Percentiles rank a stretch among this genome's conserved stretches.
Conservation (phyloP, 306 rosid species). For the Ormosia emarginata region DNA sequence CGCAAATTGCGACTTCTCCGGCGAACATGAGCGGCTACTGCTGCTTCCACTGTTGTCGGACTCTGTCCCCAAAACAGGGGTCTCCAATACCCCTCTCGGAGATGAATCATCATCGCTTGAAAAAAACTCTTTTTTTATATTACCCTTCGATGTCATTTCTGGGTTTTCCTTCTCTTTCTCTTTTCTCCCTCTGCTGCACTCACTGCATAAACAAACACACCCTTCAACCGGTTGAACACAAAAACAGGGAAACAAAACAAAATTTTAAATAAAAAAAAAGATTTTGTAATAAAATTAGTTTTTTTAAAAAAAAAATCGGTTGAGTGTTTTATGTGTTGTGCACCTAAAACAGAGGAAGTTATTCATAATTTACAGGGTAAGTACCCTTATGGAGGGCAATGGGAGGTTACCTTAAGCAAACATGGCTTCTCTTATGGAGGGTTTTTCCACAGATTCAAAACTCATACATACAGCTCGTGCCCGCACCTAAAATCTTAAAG, state of each 20-base stretch:
- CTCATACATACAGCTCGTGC: neutral
- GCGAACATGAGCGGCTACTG: slow-evolving; percentile 19
- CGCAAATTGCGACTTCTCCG: slow-evolving; percentile 16
- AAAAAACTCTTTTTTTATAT: neutral
- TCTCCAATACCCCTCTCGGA: slow-evolving; percentile 76
- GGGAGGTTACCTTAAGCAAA: slow-evolving; percentile 42
- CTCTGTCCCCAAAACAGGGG: slow-evolving; percentile 51
- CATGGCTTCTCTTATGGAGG: slow-evolving; percentile 9
- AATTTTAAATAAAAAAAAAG: neutral
- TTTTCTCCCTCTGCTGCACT: neutral
- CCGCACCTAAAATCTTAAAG: slow-evolving; percentile 14
- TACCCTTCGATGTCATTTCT: slow-evolving; percentile 13
- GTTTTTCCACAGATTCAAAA: neutral
- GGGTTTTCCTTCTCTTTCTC: slow-evolving; percentile 24
- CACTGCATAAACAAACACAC: slow-evolving; percentile 5
- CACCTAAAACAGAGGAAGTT: neutral
- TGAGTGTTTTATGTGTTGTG: neutral
- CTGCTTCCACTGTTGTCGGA: slow-evolving; percentile 45
- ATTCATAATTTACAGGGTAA: neutral
- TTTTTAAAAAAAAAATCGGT: too few relatives aligned
- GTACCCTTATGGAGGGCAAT: neutral
- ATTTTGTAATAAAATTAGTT: too few relatives aligned
- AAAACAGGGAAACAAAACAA: neutral
- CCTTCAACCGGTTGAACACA: neutral
- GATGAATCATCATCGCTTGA: slow-evolving; percentile 46